A percentile compares a stretch with the other conserved stretches of the same genome.
These are phyloP conservation scores for Xylariaceae sp. DNA, from an alignment of 2,329 filamentous ascomycete species.

Conservation along the genomic window DNA sequence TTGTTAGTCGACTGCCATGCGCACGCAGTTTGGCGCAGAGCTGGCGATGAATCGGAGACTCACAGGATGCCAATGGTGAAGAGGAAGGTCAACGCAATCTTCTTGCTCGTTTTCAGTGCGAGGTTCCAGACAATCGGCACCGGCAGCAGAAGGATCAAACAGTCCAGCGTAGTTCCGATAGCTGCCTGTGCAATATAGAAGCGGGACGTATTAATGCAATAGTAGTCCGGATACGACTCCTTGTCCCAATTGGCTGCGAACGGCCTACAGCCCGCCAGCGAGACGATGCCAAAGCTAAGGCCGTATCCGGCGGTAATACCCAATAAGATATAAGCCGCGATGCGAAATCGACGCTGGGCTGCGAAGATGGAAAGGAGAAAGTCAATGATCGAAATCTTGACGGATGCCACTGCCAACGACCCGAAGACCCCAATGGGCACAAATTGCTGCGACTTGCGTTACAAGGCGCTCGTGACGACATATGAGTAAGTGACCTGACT, in stretches of 20 bases:
- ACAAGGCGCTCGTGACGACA: neutral
- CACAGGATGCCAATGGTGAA: neutral
- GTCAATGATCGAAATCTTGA: constrained; percentile 14
- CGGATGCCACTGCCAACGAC: constrained; percentile 8
- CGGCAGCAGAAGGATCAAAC: neutral
- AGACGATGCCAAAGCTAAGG: constrained; percentile 5
- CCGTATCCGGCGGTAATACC: neutral
- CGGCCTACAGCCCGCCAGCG: constrained; percentile 7
- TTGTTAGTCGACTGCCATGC: neutral
- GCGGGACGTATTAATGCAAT: constrained; percentile 12
- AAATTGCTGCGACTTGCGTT: neutral
- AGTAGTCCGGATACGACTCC: constrained; percentile 3
- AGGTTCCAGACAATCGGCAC: neutral
- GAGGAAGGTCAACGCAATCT: neutral
- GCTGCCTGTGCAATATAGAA: constrained; percentile 10
- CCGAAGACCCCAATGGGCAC: constrained; percentile 7
- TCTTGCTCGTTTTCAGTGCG: neutral
- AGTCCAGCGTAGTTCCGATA: constrained; percentile 1
- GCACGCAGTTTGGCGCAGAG: neutral
- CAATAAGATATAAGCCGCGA: neutral
- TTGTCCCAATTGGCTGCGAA: constrained; percentile 15
- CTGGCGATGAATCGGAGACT: neutral
- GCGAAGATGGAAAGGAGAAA: constrained; percentile 12
- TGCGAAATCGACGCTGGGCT: constrained; percentile 4
- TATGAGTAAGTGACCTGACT: neutral